Base-by-base conservation (phyloP, 108 stramenopile species). In the Mayamaea pseudoterrestris region DNA sequence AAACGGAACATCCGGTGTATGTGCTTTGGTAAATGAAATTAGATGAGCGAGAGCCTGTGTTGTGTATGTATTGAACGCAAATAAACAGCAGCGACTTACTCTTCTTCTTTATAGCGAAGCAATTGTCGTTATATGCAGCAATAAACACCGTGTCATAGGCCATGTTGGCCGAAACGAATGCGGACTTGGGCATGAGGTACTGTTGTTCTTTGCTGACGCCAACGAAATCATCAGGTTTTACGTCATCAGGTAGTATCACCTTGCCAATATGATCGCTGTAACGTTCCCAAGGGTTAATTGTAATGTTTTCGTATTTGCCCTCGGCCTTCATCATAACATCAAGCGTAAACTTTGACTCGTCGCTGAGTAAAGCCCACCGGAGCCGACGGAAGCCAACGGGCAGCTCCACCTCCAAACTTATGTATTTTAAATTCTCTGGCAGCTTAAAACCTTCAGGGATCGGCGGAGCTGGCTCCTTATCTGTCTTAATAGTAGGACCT, bases 121-220 rank as follows among this genome's bases (percentile, higher is more conserved):
- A 80, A 54, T 80, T 57, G 42, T 75, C 72, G 35, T 77, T 72
- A 51, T 87, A 87, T 12, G 68, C 55, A n/a, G 60, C 51, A 26
- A 87, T 72, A 35, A 53, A 71, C 7, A 30, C 43, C 2, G 73
- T 77, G 44, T 79, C 80, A 60, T 72, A 73, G 35, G 61, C 61
- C 56, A 57, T 87, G 46, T 82, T 87, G 24, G 85, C 80, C 12
- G 65, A 62, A 40, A 87, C 85, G 35, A 87, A 82, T 7, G 75
- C 78, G 6, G 73, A 73, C 35, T 74, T 77, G 25, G 85, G 85
- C 85, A 87, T 87, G 28, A 81, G 49, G 50, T 82, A 87, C 23
- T 46, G 36, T 27, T 31, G 14, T 54, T 36, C 55, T 54, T 50
- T 55, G 41, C 65, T 65, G 6, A 72, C 69, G 30, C 78, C 78